Conservation (phyloP, 345 rosid species). For the Sonneratia alba region DNA sequence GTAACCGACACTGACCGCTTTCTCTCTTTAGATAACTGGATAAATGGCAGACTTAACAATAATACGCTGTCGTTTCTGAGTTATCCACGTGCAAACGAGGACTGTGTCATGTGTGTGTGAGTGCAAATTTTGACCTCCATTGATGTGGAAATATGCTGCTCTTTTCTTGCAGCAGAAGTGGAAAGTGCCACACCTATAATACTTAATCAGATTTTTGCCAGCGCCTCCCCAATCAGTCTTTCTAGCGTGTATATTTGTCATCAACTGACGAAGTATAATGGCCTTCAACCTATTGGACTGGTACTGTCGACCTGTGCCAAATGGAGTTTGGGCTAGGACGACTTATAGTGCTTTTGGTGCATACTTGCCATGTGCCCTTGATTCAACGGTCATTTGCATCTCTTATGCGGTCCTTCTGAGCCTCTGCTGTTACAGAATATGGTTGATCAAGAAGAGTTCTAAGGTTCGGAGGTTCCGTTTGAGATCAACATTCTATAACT, state of each 20-base stretch:
- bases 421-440: constrained; percentile 61
- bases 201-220: neutral
- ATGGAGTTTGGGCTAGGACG: constrained; percentile 51
- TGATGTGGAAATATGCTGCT: neutral
- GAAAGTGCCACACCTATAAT: neutral
- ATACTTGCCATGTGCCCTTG: constrained; percentile 68
- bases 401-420: constrained; percentile 66
- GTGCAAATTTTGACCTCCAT: neutral
- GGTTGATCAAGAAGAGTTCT: constrained; percentile 43
- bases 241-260: neutral
- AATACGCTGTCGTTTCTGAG: neutral
- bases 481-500: constrained; percentile 56
- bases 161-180: neutral
- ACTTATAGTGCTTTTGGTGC: constrained; percentile 63
- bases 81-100: neutral
- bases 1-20: neutral
- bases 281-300: constrained; percentile 53
- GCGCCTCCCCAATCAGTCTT: neutral
- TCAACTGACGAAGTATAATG: constrained; percentile 20
- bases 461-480: constrained; percentile 52
- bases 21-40: neutral
- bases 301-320: constrained; percentile 67
- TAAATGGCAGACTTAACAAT: neutral
- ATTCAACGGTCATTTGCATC: constrained; percentile 47
- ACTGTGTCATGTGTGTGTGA: neutral